Percentiles rank a stretch among this genome's conserved stretches.
Conservation (phyloP, 1,284 basidiomycete species). For the Ceratobasidium theobromae region DNA sequence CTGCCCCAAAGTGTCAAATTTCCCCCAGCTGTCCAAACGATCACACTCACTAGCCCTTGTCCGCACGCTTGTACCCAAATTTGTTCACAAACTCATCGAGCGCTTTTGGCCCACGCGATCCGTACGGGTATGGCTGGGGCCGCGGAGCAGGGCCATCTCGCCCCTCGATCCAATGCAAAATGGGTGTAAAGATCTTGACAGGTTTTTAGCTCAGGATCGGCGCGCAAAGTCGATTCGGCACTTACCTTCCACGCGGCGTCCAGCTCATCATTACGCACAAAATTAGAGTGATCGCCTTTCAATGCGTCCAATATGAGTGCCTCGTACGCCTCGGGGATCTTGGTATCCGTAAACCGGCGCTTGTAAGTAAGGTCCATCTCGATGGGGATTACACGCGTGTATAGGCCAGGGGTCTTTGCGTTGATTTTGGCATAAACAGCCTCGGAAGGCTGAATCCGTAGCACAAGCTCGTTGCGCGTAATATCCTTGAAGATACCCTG, state of each 20-base stretch:
- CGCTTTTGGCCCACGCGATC: constrained; percentile 87
- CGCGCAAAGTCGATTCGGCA: no score
- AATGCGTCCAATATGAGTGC: constrained; percentile 87
- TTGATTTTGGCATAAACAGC: constrained; percentile 96
- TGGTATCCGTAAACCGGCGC: constrained; percentile 81
- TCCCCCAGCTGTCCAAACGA: constrained; percentile 2
- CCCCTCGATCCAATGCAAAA: constrained; percentile 92
- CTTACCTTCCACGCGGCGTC: constrained; percentile 92
- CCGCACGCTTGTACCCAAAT: constrained; percentile 75
- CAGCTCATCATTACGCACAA: constrained; percentile 93
- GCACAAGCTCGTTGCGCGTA: constrained; percentile 90
- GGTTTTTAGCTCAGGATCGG: no score
- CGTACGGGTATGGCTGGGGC: constrained; percentile 83
- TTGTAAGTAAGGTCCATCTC: constrained; percentile 99
- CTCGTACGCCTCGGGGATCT: constrained; percentile 95
- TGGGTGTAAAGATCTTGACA: constrained; percentile 85
- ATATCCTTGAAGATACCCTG: constrained; percentile 95
- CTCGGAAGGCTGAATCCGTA: constrained; percentile 93
- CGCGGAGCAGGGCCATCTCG: constrained; percentile 58
- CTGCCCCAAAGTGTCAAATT: constrained; percentile 34
- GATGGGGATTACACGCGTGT: constrained; percentile 85
- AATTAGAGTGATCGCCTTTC: constrained; percentile 87
- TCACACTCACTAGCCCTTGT: constrained; percentile 70
- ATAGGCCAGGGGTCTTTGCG: constrained; percentile 86
- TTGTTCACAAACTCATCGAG: constrained; percentile 74